Conservation (phyloP, 2,329 filamentous ascomycete genomes). For the Penicillium sp. region DNA sequence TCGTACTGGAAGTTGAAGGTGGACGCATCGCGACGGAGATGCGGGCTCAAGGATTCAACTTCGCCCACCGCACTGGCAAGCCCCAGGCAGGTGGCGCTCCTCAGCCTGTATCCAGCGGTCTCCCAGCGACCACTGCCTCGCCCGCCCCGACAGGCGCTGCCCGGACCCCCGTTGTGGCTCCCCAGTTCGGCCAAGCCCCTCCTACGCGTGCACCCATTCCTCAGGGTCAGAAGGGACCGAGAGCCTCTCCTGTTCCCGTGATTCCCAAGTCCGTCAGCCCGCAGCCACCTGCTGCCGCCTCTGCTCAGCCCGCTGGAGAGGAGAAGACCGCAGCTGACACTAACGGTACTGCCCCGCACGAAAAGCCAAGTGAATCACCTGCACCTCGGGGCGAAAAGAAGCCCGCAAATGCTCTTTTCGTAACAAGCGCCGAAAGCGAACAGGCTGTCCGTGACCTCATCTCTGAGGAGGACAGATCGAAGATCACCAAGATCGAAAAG, state of each 20-base stretch:
- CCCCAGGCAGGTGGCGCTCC: slow-evolving; percentile 48
- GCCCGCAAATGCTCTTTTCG: slow-evolving; percentile 79
- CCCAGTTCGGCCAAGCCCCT: slow-evolving; percentile 44
- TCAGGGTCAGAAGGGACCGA: slow-evolving; percentile 33
- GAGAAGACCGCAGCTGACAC: slow-evolving; percentile 51
- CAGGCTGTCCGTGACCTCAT: slow-evolving; percentile 82
- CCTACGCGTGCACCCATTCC: slow-evolving; percentile 33
- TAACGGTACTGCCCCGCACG: slow-evolving; percentile 53
- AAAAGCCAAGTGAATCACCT: slow-evolving; percentile 45
- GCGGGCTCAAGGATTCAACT: slow-evolving; percentile 98
- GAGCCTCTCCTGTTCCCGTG: slow-evolving; percentile 43
- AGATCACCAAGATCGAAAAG: slow-evolving; percentile 71
- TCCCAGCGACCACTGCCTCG: slow-evolving; percentile 33
- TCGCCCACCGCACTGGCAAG: slow-evolving; percentile 90
- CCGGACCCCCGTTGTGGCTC: slow-evolving; percentile 34
- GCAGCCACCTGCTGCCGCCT: slow-evolving; percentile 37
- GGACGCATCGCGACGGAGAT: slow-evolving; percentile 97
- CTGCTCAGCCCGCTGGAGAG: slow-evolving; percentile 42
- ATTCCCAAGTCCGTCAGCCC: slow-evolving; percentile 42
- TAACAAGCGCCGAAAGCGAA: slow-evolving; percentile 79
- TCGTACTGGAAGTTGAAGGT: slow-evolving; percentile 91
- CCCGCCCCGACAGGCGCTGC: slow-evolving; percentile 40
- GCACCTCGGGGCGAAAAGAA: slow-evolving; percentile 61
- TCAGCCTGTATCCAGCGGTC: slow-evolving; percentile 26
- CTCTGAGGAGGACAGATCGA: slow-evolving; percentile 74